Percentiles rank a stretch among this genome's conserved stretches.
These are phyloP conservation scores for Verticillium dahliae DNA, from an alignment of 2,329 filamentous ascomycete species.

Conservation along the genomic window DNA sequence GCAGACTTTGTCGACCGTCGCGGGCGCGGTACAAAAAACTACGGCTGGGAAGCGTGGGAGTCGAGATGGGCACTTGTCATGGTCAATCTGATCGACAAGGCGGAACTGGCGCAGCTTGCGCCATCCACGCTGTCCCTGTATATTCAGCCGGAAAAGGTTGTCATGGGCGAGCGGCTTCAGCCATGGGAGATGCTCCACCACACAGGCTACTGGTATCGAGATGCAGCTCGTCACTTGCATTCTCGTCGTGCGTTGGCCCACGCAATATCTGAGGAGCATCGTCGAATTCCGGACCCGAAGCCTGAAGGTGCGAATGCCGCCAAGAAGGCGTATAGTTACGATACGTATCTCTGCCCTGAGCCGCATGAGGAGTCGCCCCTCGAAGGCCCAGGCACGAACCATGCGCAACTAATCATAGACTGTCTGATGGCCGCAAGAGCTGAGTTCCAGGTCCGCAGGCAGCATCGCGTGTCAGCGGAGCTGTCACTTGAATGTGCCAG, in stretches of 20 bases:
- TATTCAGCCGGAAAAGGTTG: slow-evolving; percentile 50
- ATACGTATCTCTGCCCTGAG: slow-evolving; percentile 60
- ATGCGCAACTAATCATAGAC: slow-evolving; percentile 48
- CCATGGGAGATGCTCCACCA: slow-evolving; percentile 62
- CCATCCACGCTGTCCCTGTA: slow-evolving; percentile 38
- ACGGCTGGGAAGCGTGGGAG: slow-evolving; percentile 94
- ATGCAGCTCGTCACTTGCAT: slow-evolving; percentile 50
- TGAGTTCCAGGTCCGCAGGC: slow-evolving; percentile 48
- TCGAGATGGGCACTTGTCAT: slow-evolving; percentile 62
- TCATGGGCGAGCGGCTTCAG: slow-evolving; percentile 50
- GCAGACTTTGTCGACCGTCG: slow-evolving; percentile 73
- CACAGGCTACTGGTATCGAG: slow-evolving; percentile 59
- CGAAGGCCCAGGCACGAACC: slow-evolving; percentile 43
- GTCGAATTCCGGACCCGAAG: slow-evolving; percentile 41
- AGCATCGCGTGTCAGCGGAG: slow-evolving; percentile 48
- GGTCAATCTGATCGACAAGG: slow-evolving; percentile 52
- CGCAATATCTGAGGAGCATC: slow-evolving; percentile 53
- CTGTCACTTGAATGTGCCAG: slow-evolving; percentile 50
- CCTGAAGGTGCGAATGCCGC: slow-evolving; percentile 34
- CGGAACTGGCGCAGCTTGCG: slow-evolving; percentile 42
- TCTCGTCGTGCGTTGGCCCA: slow-evolving; percentile 47
- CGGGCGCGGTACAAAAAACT: slow-evolving; percentile 80
- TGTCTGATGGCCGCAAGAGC: slow-evolving; percentile 41
- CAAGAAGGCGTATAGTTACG: slow-evolving; percentile 50
- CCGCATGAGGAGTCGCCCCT: slow-evolving; percentile 55